Conservation (phyloP, 768 basidiomycete genomes). For the Lentinula lateritia region DNA sequence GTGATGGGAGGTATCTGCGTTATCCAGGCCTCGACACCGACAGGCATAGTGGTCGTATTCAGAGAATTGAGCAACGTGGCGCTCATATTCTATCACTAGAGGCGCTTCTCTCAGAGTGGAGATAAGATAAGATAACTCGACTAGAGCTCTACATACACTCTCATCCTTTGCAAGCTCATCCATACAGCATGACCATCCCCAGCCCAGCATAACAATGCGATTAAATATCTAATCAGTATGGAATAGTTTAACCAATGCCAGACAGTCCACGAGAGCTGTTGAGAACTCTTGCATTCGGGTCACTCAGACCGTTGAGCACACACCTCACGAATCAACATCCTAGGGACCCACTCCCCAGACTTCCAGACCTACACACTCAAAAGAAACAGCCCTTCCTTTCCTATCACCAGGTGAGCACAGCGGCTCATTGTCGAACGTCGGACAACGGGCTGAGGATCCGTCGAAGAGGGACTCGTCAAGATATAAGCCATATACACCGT, state of each 20-base stretch:
- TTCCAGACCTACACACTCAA: slow-evolving; percentile 90
- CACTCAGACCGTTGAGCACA: no score
- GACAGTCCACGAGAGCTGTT: not conserved
- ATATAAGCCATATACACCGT: slow-evolving; percentile 85
- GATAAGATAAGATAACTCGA: not conserved
- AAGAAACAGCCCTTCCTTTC: slow-evolving; percentile 50
- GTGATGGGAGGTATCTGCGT: slow-evolving; percentile 90
- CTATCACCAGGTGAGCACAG: slow-evolving; percentile 52
- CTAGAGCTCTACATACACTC: not conserved
- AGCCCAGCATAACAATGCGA: no score
- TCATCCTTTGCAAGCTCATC: no score
- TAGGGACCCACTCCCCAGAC: slow-evolving; percentile 78
- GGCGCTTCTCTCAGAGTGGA: not conserved
- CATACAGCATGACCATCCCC: no score
- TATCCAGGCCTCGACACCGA: slow-evolving; percentile 88
- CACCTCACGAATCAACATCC: not conserved
- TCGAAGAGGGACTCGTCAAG: slow-evolving; percentile 76
- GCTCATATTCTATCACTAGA: not conserved
- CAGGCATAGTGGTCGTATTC: slow-evolving; percentile 46
- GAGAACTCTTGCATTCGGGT: not conserved
- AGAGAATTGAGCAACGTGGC: not conserved
- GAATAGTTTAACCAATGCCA: no score
- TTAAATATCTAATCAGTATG: no score
- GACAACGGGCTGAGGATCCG: slow-evolving; percentile 80
- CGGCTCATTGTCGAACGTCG: slow-evolving; percentile 84